A percentile compares a stretch with the other conserved stretches of the same genome.
These are phyloP conservation scores for Leishmania tropica DNA, from an alignment of 208 protist species.

Conservation along the genomic window DNA sequence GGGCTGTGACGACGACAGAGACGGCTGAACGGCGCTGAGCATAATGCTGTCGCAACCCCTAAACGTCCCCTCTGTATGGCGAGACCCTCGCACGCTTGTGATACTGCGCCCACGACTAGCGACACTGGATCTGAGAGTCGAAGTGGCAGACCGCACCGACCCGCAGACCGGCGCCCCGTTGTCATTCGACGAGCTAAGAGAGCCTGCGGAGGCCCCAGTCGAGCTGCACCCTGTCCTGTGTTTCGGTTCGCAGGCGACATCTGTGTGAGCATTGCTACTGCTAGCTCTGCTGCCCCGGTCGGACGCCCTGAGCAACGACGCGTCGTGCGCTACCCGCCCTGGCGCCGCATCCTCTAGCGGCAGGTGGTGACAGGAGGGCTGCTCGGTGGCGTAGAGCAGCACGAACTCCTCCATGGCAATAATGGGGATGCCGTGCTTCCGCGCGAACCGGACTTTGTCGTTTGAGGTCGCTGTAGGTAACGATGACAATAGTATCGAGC, in stretches of 20 bases:
- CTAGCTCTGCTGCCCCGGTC: neutral
- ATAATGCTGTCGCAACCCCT: neutral
- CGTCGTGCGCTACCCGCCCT: neutral
- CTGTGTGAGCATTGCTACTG: neutral
- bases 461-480: slow-evolving; percentile 8
- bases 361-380: neutral
- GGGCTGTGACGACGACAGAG: slow-evolving; percentile 15
- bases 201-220: neutral
- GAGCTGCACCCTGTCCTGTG: neutral
- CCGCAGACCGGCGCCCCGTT: slow-evolving; percentile 6
- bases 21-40: slow-evolving; percentile 19
- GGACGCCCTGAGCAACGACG: neutral
- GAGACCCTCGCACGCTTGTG: neutral
- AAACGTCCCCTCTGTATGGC: neutral
- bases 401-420: slow-evolving; percentile 31
- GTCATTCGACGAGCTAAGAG: neutral
- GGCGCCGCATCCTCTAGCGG: neutral
- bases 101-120: neutral
- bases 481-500: slow-evolving; percentile 4
- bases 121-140: slow-evolving; percentile 7
- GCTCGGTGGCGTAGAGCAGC: slow-evolving; percentile 21
- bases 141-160: neutral
- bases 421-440: slow-evolving; percentile 31
- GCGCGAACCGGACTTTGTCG: slow-evolving; percentile 37
- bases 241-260: neutral